Conservation (phyloP, 768 basidiomycete genomes). For the Daedalea quercina region DNA sequence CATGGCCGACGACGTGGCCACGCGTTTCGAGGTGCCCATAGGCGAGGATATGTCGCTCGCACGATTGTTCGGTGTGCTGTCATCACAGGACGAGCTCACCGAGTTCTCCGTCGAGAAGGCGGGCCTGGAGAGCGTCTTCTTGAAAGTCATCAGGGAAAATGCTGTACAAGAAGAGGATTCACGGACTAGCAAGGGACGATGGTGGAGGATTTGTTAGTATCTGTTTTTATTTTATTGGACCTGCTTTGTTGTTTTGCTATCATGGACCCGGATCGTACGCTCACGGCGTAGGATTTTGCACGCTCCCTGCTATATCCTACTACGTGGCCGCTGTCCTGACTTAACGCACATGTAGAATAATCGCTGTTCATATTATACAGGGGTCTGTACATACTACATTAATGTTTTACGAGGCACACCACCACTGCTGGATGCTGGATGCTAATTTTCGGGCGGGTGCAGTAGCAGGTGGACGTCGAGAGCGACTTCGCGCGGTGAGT, state of each 20-base stretch:
- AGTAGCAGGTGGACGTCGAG: neutral
- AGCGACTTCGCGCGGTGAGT: neutral
- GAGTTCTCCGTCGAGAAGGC: slow-evolving; percentile 71
- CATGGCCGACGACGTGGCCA: slow-evolving; percentile 68
- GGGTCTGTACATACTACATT: neutral
- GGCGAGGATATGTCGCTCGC: slow-evolving; percentile 41
- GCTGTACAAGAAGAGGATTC: slow-evolving; percentile 45
- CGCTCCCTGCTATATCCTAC: neutral
- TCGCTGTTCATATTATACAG: neutral
- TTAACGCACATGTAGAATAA: neutral
- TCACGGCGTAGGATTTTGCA: neutral
- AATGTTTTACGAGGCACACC: too few relatives aligned
- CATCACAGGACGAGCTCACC: slow-evolving; percentile 43
- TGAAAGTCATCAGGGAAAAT: slow-evolving; percentile 62
- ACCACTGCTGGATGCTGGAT: too few relatives aligned
- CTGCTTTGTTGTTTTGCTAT: neutral
- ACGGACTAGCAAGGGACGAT: slow-evolving; percentile 9
- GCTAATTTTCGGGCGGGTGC: neutral
- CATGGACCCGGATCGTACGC: neutral
- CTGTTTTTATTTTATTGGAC: neutral
- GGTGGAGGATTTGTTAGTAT: slow-evolving; percentile 10
- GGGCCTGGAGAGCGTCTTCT: slow-evolving; percentile 65
- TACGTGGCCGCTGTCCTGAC: neutral
- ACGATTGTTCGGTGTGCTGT: slow-evolving; percentile 49
- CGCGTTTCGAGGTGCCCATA: slow-evolving; percentile 69